A percentile compares a stretch with the other conserved stretches of the same genome.
Evolutionary conservation across 331 rosid species (phyloP).

Genomic region (Acacia concinna): DNA sequence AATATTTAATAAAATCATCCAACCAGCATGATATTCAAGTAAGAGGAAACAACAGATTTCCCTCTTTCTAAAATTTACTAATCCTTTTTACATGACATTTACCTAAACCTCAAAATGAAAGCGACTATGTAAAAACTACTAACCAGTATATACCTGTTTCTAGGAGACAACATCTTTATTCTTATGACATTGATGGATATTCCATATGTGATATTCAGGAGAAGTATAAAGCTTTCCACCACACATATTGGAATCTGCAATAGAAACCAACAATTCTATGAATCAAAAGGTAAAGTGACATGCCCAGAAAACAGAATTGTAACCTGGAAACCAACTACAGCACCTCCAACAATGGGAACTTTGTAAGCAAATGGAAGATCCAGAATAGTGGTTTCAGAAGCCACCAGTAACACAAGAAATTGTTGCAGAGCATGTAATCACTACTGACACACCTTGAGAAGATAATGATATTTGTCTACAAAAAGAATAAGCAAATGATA

Average conservation of each 20-base stretch:
- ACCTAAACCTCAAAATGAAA: constrained; percentile 27
- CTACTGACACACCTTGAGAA: constrained; percentile 51
- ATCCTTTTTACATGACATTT: not conserved
- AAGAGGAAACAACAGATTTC: not conserved
- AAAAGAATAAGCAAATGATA: constrained; percentile 20
- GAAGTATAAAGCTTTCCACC: constrained; percentile 49
- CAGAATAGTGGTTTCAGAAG: constrained; percentile 57
- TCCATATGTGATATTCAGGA: constrained; percentile 63
- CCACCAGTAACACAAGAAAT: constrained; percentile 79
- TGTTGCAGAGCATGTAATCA: constrained; percentile 45
- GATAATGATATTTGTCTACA: constrained; percentile 61
- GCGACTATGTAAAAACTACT: constrained; percentile 17
- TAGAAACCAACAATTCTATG: constrained; percentile 8
- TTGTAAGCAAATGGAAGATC: constrained; percentile 47
- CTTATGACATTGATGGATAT: constrained; percentile 65
- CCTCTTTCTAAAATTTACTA: constrained; percentile 12
- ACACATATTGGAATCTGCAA: constrained; percentile 51
- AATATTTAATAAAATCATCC: not conserved
- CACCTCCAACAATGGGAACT: constrained; percentile 60
- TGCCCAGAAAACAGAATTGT: constrained; percentile 9
- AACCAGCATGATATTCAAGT: not conserved
- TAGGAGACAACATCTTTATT: constrained; percentile 49
- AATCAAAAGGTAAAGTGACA: constrained; percentile 15
- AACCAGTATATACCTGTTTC: constrained; percentile 53
- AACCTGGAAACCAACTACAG: constrained; percentile 14